phyloP scores from a whole-genome alignment of 2,329 filamentous ascomycete species.

The Dactylellina sp. region DNA sequence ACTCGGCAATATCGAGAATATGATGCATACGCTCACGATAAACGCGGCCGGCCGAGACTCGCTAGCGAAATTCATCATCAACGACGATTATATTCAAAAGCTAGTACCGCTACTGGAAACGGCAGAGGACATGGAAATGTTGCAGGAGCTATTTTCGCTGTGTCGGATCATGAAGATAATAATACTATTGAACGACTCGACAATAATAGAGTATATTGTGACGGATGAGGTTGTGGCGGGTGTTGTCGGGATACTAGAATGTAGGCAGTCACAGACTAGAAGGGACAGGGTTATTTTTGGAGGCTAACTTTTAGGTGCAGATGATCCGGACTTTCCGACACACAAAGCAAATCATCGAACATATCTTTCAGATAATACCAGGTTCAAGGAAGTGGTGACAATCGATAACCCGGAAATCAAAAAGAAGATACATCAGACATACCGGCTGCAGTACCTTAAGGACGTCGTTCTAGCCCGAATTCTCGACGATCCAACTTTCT shows the following conservation, averaged over 20 bases:
- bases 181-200: slow-evolving; percentile 92
- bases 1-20: slow-evolving; percentile 83
- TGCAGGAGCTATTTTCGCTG: slow-evolving; percentile 85
- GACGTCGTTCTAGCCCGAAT: slow-evolving; percentile 98
- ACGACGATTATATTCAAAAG: slow-evolving; percentile 86
- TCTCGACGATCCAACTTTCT: slow-evolving; percentile 96
- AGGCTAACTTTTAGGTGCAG: slow-evolving; percentile 64
- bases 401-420: slow-evolving; percentile 85
- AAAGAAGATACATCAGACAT: slow-evolving; percentile 94
- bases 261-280: slow-evolving; percentile 63
- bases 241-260: slow-evolving; percentile 94
- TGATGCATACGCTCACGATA: slow-evolving; percentile 81
- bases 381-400: slow-evolving; percentile 94
- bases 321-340: slow-evolving; percentile 96
- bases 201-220: slow-evolving; percentile 93
- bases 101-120: slow-evolving; percentile 85
- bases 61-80: slow-evolving; percentile 85
- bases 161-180: slow-evolving; percentile 99
- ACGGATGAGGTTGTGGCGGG: slow-evolving; percentile 89
- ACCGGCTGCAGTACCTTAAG: slow-evolving; percentile 94
- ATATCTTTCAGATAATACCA: slow-evolving; percentile 86
- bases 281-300: slow-evolving; percentile 29
- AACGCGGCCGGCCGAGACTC: slow-evolving; percentile 83
- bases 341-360: slow-evolving; percentile 98
- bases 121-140: slow-evolving; percentile 90